Percentiles rank a stretch among this genome's conserved stretches.
phyloP scores from a whole-genome alignment of 2,329 filamentous ascomycete genomes.

The Fusarium oligoseptatum region DNA sequence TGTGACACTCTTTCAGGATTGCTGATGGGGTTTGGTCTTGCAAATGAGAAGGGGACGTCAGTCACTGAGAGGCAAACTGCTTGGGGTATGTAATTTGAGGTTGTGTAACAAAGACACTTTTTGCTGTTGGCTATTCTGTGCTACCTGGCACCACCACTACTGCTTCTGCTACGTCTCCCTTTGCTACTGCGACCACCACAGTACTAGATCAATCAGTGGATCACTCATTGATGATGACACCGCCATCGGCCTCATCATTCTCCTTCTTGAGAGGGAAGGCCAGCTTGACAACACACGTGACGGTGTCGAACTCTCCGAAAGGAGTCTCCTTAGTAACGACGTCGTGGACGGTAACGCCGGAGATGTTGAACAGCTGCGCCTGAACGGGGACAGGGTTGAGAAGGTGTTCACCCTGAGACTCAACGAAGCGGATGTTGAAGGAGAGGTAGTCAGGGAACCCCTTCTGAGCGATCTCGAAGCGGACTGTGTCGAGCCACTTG shows the following conservation, averaged over 20 bases:
- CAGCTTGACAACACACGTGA: constrained; percentile 28
- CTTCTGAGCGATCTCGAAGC: constrained; percentile 32
- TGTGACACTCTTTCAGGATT: constrained; percentile 11
- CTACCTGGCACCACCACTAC: constrained; percentile 5
- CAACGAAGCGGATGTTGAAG: constrained; percentile 36
- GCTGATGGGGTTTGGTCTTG: not conserved
- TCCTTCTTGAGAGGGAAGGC: not conserved
- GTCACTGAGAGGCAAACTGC: constrained; percentile 30
- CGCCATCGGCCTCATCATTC: not conserved
- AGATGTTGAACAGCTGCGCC: constrained; percentile 32
- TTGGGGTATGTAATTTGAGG: not conserved
- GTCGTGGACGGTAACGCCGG: not conserved
- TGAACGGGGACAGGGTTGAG: not conserved
- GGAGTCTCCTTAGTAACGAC: not conserved
- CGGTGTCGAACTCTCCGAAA: constrained; percentile 5
- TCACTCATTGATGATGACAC: not conserved
- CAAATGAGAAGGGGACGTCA: constrained; percentile 12
- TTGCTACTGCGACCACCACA: not conserved
- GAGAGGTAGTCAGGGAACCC: constrained; percentile 20
- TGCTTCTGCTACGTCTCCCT: not conserved
- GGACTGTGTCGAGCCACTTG: constrained; percentile 33
- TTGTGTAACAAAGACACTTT: constrained; percentile 24
- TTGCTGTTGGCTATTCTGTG: constrained; percentile 11
- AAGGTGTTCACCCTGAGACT: not conserved
- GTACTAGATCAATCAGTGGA: not conserved